Percentiles rank a stretch among this genome's conserved stretches.
Conservation (phyloP, 2,329 filamentous ascomycete genomes). For the Pezicula radicicola region DNA sequence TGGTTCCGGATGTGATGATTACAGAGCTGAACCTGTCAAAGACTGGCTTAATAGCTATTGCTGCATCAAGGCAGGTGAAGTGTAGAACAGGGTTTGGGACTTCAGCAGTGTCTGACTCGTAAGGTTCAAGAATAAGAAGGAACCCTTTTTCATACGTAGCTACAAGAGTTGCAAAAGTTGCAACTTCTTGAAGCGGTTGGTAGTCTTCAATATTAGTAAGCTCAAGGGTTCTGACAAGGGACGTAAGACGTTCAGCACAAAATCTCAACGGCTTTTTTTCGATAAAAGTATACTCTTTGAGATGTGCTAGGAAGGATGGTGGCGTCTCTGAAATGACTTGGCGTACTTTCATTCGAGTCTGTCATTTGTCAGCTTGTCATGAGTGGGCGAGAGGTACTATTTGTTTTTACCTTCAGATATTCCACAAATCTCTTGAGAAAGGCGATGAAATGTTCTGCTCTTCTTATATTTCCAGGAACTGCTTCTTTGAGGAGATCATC, state of each 20-base stretch:
- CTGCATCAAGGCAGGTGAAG: conserved; percentile 93
- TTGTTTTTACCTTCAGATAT: conserved; percentile 69
- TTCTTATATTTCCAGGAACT: conserved; percentile 90
- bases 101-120: conserved; percentile 90
- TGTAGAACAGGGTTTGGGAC: conserved; percentile 97
- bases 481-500: conserved; percentile 95
- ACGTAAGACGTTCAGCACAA: conserved; percentile 91
- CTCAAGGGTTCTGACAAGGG: conserved; percentile 89
- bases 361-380: conserved; percentile 11
- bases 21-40: conserved; percentile 98
- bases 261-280: conserved; percentile 94
- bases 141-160: conserved; percentile 98
- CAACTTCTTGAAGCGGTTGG: conserved; percentile 93
- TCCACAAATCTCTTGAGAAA: conserved; percentile 97
- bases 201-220: conserved; percentile 98
- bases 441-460: conserved; percentile 92
- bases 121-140: conserved; percentile 93
- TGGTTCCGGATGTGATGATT: conserved; percentile 96
- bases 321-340: conserved; percentile 98
- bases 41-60: conserved; percentile 96
- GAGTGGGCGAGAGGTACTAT: background rate
- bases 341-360: conserved; percentile 96
- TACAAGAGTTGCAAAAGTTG: conserved; percentile 92
- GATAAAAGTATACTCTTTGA: conserved; percentile 96
- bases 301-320: conserved; percentile 85